A percentile compares a stretch with the other conserved stretches of the same genome.
phyloP scores from a whole-genome alignment of 345 rosid species.

The Corchorus olitorius region DNA sequence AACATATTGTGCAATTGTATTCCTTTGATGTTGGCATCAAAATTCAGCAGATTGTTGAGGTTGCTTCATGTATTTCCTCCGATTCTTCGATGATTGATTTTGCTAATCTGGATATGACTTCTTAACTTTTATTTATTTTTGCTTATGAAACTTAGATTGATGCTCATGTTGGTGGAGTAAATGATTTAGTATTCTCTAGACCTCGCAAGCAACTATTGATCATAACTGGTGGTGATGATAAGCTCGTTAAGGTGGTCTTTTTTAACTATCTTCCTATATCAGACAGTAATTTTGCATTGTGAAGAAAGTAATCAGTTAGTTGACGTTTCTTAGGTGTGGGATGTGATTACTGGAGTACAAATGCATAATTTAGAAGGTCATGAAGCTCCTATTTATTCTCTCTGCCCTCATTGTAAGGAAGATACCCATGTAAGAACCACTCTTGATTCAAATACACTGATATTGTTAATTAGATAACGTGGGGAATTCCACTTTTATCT shows the following conservation, averaged over 20 bases:
- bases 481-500: conserved; percentile 1
- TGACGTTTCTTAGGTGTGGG: conserved; percentile 34
- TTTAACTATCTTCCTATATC: neutral
- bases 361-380: conserved; percentile 36
- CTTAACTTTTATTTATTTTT: neutral
- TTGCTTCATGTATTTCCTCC: conserved; percentile 14
- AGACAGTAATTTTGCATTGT: neutral
- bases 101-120: neutral
- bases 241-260: conserved; percentile 47
- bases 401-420: conserved; percentile 34
- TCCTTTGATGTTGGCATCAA: conserved; percentile 54
- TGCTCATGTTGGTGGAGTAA: conserved; percentile 67
- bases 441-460: conserved; percentile 8
- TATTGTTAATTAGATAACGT: neutral
- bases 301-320: neutral
- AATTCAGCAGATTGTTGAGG: conserved; percentile 58
- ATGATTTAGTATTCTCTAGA: conserved; percentile 61
- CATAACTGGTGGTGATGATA: conserved; percentile 74
- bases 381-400: conserved; percentile 37
- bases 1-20: conserved; percentile 76
- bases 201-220: conserved; percentile 56
- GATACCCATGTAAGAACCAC: conserved; percentile 27
- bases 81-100: neutral
- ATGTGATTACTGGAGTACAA: conserved; percentile 31
- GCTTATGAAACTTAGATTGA: conserved; percentile 46